These are phyloP conservation scores for Tulasnella sp. DNA, from an alignment of 768 basidiomycete species.

Conservation along the genomic window DNA sequence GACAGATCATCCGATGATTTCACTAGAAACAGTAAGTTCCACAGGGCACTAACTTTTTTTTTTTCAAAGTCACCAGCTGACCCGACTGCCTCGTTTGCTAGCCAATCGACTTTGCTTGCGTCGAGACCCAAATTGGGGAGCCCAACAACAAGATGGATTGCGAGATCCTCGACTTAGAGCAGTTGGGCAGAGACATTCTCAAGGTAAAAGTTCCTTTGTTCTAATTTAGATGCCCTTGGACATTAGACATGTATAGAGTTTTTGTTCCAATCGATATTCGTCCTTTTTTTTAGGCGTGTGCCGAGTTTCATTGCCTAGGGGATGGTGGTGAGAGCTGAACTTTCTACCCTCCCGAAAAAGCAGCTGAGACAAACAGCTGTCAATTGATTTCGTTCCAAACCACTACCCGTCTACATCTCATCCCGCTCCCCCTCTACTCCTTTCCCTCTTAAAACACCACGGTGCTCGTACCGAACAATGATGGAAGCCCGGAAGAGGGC, in stretches of 20 bases:
- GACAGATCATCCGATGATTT: slow-evolving; percentile 89
- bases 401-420: not conserved
- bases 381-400: slow-evolving; percentile 18
- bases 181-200: not conserved
- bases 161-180: slow-evolving; percentile 60
- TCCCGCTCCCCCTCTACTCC: not conserved
- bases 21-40: slow-evolving; percentile 60
- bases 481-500: slow-evolving; percentile 27
- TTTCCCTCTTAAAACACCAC: not conserved
- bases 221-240: slow-evolving; percentile 6
- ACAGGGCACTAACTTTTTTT: not conserved
- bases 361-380: not conserved
- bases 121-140: slow-evolving; percentile 90
- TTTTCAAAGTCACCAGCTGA: slow-evolving; percentile 21
- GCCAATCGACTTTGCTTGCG: slow-evolving; percentile 78
- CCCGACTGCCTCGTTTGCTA: slow-evolving; percentile 38
- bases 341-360: slow-evolving; percentile 2
- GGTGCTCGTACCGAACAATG: slow-evolving; percentile 1
- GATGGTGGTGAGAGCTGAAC: not conserved
- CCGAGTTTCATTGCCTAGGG: not conserved
- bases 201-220: slow-evolving; percentile 23
- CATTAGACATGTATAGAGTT: slow-evolving; percentile 1
- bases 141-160: slow-evolving; percentile 70
- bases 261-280: not conserved
- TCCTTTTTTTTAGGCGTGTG: not conserved